These are phyloP conservation scores for Hypoxylon fuscum DNA, from an alignment of 495 filamentous ascomycete species.

Conservation along the genomic window DNA sequence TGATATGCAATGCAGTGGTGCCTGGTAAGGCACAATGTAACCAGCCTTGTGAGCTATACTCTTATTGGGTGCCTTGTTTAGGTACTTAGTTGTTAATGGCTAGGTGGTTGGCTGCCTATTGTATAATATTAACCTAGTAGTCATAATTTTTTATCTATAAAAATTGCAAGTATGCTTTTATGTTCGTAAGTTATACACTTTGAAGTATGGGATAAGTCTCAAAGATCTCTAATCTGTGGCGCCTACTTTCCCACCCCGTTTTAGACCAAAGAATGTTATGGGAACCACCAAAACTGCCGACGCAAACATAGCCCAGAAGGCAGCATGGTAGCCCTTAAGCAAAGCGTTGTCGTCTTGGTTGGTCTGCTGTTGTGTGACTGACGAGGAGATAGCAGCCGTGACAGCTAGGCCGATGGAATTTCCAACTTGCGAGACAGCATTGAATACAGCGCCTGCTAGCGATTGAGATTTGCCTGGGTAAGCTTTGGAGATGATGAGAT, in stretches of 20 bases:
- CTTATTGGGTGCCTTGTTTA: too few relatives aligned
- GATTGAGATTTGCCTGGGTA: slow-evolving; percentile 67
- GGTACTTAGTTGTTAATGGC: too few relatives aligned
- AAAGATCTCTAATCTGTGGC: too few relatives aligned
- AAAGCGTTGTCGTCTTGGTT: slow-evolving; percentile 46
- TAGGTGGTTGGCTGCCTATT: too few relatives aligned
- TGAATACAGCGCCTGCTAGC: slow-evolving; percentile 72
- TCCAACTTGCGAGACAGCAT: slow-evolving; percentile 69
- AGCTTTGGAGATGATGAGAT: slow-evolving; percentile 66
- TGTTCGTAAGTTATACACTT: too few relatives aligned
- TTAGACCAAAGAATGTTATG: slow-evolving; percentile 56
- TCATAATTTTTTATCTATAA: too few relatives aligned
- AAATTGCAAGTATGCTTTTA: too few relatives aligned
- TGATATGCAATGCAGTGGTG: too few relatives aligned
- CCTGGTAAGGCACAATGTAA: too few relatives aligned
- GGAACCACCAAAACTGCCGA: slow-evolving; percentile 50
- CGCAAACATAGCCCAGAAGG: slow-evolving; percentile 69
- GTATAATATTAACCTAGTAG: too few relatives aligned
- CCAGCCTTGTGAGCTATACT: too few relatives aligned
- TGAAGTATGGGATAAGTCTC: too few relatives aligned
- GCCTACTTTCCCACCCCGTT: slow-evolving; percentile 63
- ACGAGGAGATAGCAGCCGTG: slow-evolving; percentile 63
- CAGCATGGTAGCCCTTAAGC: slow-evolving; percentile 66
- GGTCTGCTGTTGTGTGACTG: slow-evolving; percentile 52
- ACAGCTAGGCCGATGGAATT: slow-evolving; percentile 66